Evolutionary conservation across 768 basidiomycete genomes (phyloP), one percentile per base, ranked within the genome.

Genomic region (Leucosporidium creatinivorum): DNA sequence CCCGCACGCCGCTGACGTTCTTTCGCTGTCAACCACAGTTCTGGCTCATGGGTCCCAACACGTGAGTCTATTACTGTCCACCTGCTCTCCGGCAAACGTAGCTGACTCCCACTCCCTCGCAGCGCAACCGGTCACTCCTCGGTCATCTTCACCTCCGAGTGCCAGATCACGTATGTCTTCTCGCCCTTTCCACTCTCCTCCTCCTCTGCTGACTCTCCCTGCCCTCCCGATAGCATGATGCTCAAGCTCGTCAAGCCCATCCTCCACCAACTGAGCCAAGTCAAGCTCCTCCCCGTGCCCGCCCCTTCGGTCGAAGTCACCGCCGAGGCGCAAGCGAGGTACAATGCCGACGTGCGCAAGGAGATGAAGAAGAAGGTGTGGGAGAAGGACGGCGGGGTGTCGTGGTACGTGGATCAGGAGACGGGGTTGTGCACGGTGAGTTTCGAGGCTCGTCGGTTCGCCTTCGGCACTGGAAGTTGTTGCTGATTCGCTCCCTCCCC

Each of bases 41-140:
- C 67, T 72, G 67, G 67, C 25, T 75, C 17, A 71, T 68, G 65
- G 76, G 76, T 0, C 75, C 76, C 9, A 75, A 75, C 39, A 57
- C 58, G 23, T 44, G 39, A 44, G 39, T 17, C 12, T 44, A 3
- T 44, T 44, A 6, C 3, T 2, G 3, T 7, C 25, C 39, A 6
- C 19, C 21, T 7, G 7, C 23, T 61, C 23, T 61, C 13, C 8
- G 39, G 15, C 3, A 13, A 44, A 2, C 39, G 8, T 3, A 8
- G 10, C 26, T 21, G 1, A 12, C 25, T 30, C 59, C 57, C 66
- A 7, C 39, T 17, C 15, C 39, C 39, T 44, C 39, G 3, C 39
- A 44, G 39, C 39, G 66, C 69, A 2, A 75, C 75, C 5, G 75
- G 75, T 0, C 74, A 75, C 59, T 73, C 69, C 10, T 73, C 68